Conservation (phyloP, 345 rosid species). For the Nephelium lappaceum region DNA sequence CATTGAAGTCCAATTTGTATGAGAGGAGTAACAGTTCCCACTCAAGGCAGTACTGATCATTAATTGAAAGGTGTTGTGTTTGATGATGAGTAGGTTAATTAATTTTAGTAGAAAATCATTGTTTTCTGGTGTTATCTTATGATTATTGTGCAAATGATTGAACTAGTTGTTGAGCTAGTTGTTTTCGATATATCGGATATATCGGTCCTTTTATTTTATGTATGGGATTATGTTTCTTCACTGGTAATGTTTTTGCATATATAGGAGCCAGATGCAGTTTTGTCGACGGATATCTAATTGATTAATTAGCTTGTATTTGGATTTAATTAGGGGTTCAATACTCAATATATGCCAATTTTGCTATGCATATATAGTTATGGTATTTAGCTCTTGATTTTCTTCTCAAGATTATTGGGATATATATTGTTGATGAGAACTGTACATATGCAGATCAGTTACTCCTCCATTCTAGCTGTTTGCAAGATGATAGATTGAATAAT, state of each 20-base stretch:
- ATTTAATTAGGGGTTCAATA: background rate
- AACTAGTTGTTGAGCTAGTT: background rate
- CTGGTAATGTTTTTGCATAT: background rate
- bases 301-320: background rate
- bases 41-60: conserved; percentile 14
- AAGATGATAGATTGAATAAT: background rate
- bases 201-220: background rate
- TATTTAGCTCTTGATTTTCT: background rate
- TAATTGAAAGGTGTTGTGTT: background rate
- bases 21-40: conserved; percentile 11
- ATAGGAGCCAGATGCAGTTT: background rate
- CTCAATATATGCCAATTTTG: background rate
- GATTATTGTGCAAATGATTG: background rate
- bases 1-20: background rate
- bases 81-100: background rate
- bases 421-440: background rate
- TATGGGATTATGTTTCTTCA: background rate
- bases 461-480: background rate
- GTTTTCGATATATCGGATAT: too few species aligned
- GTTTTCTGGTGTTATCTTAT: background rate
- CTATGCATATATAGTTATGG: background rate
- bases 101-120: background rate
- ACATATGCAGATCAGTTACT: background rate
- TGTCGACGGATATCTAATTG: background rate
- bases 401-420: background rate